Conservation (phyloP, 2,329 filamentous ascomycete genomes). For the Paecilomyces variotii region DNA sequence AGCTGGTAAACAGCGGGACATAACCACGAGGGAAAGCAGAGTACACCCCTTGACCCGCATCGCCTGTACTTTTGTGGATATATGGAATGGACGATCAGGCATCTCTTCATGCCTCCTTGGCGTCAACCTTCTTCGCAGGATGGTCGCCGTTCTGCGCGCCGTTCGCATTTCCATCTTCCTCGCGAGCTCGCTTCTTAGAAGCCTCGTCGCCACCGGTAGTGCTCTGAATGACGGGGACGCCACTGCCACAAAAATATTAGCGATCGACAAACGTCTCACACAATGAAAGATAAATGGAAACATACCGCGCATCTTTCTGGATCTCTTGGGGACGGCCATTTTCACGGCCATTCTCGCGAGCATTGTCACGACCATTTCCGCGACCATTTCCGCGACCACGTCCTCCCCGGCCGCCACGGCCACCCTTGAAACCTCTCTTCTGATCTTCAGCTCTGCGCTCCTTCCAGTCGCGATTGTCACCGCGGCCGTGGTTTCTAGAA, state of each 20-base stretch:
- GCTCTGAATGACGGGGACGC: constrained; percentile 37
- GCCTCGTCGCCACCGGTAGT: constrained; percentile 17
- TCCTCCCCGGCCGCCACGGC: constrained; percentile 21
- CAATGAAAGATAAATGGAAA: constrained; percentile 1
- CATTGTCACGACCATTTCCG: constrained; percentile 11
- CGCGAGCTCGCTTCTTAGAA: constrained; percentile 37
- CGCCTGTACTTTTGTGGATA: not conserved
- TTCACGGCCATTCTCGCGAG: constrained; percentile 10
- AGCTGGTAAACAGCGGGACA: not conserved
- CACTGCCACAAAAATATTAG: constrained; percentile 23
- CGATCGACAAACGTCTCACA: not conserved
- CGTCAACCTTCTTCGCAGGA: constrained; percentile 43
- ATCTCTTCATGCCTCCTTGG: constrained; percentile 28
- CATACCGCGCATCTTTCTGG: constrained; percentile 37
- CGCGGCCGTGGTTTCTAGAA: constrained; percentile 34
- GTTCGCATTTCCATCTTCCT: constrained; percentile 28
- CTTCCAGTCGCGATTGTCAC: constrained; percentile 32
- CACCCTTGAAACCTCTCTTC: constrained; percentile 32
- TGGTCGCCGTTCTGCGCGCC: constrained; percentile 18
- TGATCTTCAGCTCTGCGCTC: constrained; percentile 38
- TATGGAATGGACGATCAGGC: not conserved
- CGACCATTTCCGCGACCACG: constrained; percentile 7
- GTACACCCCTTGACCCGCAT: not conserved
- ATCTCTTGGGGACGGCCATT: constrained; percentile 22
- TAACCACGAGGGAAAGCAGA: not conserved